A percentile compares a stretch with the other conserved stretches of the same genome.
These are phyloP conservation scores for Colletotrichum musicola DNA, from an alignment of 2,329 filamentous ascomycete genomes.

Conservation along the genomic window DNA sequence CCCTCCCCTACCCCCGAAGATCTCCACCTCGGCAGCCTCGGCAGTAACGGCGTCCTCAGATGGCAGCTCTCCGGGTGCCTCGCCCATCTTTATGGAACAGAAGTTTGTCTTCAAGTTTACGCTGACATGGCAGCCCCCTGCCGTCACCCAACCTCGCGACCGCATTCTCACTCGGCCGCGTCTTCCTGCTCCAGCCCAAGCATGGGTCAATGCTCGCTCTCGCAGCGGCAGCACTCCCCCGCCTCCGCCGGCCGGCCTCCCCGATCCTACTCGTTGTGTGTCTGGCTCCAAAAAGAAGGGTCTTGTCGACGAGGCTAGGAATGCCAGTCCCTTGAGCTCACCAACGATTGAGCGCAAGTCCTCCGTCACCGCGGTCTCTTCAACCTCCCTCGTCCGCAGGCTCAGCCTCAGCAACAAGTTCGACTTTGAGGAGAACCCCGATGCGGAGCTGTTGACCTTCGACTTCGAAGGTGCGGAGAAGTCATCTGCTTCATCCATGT, in stretches of 20 bases:
- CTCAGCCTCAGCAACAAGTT: slow-evolving; percentile 40
- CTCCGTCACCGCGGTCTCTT: slow-evolving; percentile 38
- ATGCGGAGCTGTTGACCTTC: slow-evolving; percentile 32
- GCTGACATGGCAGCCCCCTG: slow-evolving; percentile 72
- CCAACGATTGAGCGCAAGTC: slow-evolving; percentile 45
- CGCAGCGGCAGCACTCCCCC: slow-evolving; percentile 55
- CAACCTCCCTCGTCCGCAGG: slow-evolving; percentile 30
- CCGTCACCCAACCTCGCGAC: slow-evolving; percentile 66
- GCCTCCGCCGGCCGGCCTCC: slow-evolving; percentile 51
- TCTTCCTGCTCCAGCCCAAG: slow-evolving; percentile 78
- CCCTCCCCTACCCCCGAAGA: slow-evolving; percentile 54
- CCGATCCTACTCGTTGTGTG: slow-evolving; percentile 60
- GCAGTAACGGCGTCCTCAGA: slow-evolving; percentile 58
- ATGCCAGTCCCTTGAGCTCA: slow-evolving; percentile 57
- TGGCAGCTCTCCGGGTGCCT: slow-evolving; percentile 66
- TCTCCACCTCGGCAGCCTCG: slow-evolving; percentile 44
- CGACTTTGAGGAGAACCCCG: slow-evolving; percentile 33
- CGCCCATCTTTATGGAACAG: slow-evolving; percentile 66
- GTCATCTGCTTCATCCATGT: slow-evolving; percentile 31
- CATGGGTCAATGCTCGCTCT: slow-evolving; percentile 63
- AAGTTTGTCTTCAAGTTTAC: slow-evolving; percentile 81
- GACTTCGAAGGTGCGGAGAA: slow-evolving; percentile 30
- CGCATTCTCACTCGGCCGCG: slow-evolving; percentile 76
- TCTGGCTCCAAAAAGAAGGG: slow-evolving; percentile 61
- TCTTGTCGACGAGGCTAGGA: slow-evolving; percentile 63